Evolutionary conservation across 2,329 filamentous ascomycete species (phyloP), one percentile per base, ranked within the genome.

Genomic region (Aureobasidium namibiae): DNA sequence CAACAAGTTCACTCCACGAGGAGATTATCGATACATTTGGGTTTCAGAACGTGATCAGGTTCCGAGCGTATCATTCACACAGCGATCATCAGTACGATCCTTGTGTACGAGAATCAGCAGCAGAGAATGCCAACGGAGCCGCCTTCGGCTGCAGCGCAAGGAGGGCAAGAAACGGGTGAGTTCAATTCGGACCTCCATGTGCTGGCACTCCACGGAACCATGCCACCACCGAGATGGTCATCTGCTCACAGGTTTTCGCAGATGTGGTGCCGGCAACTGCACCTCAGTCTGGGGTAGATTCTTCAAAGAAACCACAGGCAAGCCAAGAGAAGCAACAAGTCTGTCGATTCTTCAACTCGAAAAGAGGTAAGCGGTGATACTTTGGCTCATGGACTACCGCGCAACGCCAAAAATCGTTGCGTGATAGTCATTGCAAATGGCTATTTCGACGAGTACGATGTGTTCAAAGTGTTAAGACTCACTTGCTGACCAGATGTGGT

Each of bases 301-400:
- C 39, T 3, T 10, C 23, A 26, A 16, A 29, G 5, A 36, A 42
- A 42, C 26, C 50, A 54, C 18, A 21, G 13, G n/a, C 36, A 44
- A 23, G 9, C 8, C 46, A 53, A 36, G 44, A 52, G 14, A 57
- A 42, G 65, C 67, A 62, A 49, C 64, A 64, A 54, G 61, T 67
- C 57, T 74, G 74, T 67, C 71, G 72, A 57, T 73, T 71, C 70
- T 74, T 70, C 65, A 68, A 65, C 49, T 69, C 70, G 63, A 71
- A 69, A 61, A 70, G 68, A 65, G 74, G 74, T 75, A 73, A 66
- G 69, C 62, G 18, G 59, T 45, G 39, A 11, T 41, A 10, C 8
- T 23, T 41, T 41, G n/a, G 38, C 21, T 18, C 21, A 23, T 23
- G 21, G 23, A 11, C 39, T 24, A 18, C 36, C 36, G 18, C 36